Base-by-base conservation (phyloP, 106 monocot genomes). In the Dactylorhiza incarnata region DNA sequence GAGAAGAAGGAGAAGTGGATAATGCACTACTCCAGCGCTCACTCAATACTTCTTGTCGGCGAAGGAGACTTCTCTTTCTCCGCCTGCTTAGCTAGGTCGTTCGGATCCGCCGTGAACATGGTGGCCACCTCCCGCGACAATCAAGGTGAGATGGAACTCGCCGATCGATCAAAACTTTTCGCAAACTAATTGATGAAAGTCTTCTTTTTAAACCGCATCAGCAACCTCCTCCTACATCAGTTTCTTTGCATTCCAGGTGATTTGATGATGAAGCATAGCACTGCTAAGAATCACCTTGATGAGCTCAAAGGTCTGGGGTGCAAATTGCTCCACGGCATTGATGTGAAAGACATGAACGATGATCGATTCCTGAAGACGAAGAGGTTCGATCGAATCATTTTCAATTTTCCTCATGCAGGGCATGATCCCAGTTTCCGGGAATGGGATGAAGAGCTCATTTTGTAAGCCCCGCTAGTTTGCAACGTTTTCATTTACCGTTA, bases 361-460 rank as follows among this genome's bases (percentile, higher is more conserved):
- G 26, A 73, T 43, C n/a, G 4, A 9, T 29, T 48, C 48, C 10
- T 91, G 79, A 87, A 76, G 45, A 49, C 19, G 43, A 61, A 74
- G 48, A 81, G 71, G 47, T 92, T 92, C 55, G 84, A 92, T 78
- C 25, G 86, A 11, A 82, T 92, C 45, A 59, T 92, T 24, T 92
- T 82, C 66, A 92, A 88, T 75, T 92, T 92, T 46, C 91, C 88
- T 7, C 91, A 91, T 67, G 84, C 86, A 12, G 91, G 87, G 10
- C 73, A 79, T 37, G 26, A 48, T 37, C 48, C 29, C 2, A 0
- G 0, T 5, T 25, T 45, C 23, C 3, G 17, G 2, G 79, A 79
- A 65, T 7, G n/a, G 5, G 12, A 73, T n/a, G 25, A 22, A n/a
- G 49, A 16, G 73, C 59, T 65, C 65, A 65, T 65, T 29, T 12